Evolutionary conservation across 768 basidiomycete species (phyloP).

Genomic region (Sarcomyxa edulis): DNA sequence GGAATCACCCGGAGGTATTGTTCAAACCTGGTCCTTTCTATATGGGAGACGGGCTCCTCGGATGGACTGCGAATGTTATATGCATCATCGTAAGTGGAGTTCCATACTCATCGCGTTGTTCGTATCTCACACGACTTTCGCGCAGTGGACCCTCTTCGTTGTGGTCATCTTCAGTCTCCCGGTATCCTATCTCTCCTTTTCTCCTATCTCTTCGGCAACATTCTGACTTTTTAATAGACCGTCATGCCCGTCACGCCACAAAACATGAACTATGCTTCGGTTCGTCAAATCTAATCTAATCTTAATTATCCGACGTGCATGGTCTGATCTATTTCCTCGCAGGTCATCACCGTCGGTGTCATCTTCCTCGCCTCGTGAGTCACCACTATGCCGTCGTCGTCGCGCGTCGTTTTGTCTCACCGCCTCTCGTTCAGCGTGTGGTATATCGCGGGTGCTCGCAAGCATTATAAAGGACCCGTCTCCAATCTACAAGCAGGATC

Average conservation of each 20-base stretch:
- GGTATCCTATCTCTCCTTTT: no score
- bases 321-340: slow-evolving; percentile 28
- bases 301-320: no score
- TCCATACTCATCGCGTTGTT: no score
- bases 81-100: no score
- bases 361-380: slow-evolving; percentile 48
- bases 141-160: slow-evolving; percentile 69
- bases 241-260: slow-evolving; percentile 58
- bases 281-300: no score
- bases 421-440: slow-evolving; percentile 29
- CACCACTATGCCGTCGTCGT: not conserved
- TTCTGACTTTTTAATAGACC: no score
- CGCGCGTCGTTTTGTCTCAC: slow-evolving; percentile 3
- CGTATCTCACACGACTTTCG: no score
- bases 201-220: no score
- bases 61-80: slow-evolving; percentile 53
- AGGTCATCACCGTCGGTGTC: slow-evolving; percentile 49
- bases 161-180: slow-evolving; percentile 72
- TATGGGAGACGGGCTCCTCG: slow-evolving; percentile 66
- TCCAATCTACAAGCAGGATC: slow-evolving; percentile 35
- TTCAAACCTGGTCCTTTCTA: slow-evolving; percentile 88
- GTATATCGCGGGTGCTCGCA: slow-evolving; percentile 49
- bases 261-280: slow-evolving; percentile 83
- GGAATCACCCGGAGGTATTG: slow-evolving; percentile 72
- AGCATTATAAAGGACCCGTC: slow-evolving; percentile 54